These are phyloP conservation scores for Immersiporthe knoxdaviesiana DNA, from an alignment of 2,329 filamentous ascomycete genomes.

Conservation along the genomic window DNA sequence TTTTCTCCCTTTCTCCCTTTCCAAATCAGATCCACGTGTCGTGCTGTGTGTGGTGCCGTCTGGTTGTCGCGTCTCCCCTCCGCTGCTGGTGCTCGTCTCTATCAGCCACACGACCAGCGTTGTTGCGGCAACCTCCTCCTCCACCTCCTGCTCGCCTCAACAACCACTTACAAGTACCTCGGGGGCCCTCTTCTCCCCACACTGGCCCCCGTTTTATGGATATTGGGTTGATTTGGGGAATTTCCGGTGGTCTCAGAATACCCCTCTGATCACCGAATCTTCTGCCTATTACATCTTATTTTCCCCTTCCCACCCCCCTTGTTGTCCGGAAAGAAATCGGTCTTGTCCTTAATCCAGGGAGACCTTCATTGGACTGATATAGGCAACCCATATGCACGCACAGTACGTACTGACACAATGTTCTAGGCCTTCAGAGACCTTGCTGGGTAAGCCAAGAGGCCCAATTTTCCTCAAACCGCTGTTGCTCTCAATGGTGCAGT, in stretches of 20 bases:
- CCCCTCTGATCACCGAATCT: neutral
- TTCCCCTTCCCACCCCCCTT: neutral
- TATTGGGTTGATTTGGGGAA: neutral
- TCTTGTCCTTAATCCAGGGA: neutral
- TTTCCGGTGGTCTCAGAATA: neutral
- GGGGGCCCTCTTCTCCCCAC: neutral
- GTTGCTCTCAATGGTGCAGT: slow-evolving; percentile 12
- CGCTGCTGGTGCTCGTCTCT: neutral
- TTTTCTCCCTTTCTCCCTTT: neutral
- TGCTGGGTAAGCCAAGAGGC: slow-evolving; percentile 36
- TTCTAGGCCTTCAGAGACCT: slow-evolving; percentile 40
- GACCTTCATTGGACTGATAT: neutral
- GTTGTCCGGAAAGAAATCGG: neutral
- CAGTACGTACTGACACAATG: slow-evolving; percentile 22
- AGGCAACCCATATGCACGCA: neutral
- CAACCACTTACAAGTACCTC: neutral
- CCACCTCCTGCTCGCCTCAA: neutral
- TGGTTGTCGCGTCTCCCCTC: neutral
- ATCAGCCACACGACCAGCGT: neutral
- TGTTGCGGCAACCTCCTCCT: neutral
- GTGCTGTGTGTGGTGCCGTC: neutral
- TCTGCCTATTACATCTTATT: neutral
- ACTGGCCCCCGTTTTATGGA: neutral
- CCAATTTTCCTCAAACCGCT: neutral
- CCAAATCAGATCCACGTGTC: neutral